Evolutionary conservation across 1,284 basidiomycete species (phyloP), one percentile per base, ranked within the genome.

Genomic region (Tylopilus sp.): DNA sequence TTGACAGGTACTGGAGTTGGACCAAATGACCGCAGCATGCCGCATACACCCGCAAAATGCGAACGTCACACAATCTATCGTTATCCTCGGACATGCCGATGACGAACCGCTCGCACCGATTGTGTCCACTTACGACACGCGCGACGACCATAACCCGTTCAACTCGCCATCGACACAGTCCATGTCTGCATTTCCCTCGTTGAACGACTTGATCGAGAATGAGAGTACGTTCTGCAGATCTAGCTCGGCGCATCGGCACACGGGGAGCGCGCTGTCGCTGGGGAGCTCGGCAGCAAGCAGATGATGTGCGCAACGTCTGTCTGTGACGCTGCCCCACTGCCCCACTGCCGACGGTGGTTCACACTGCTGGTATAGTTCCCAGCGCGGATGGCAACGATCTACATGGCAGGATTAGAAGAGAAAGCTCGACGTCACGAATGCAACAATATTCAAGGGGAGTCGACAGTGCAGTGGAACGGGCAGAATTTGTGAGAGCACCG

Each of bases 21-120:
- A 40, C 44, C 46, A 24, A 58, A 48, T n/a, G 40, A 53, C 4
- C 35, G 19, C 28, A 50, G 33, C 8, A 14, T n/a, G 2, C 37
- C 54, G 2, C 46, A 51, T 7, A 56, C 56, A 1, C 59, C 59
- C 45, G 29, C 20, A 47, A 32, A 3, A 7, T 22, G 26, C 39
- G 7, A 28, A 17, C 25, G 5, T 14, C 2, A 4, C 45, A 14
- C 70, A 71, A 51, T 56, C 62, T 4, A 47, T 72, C 22, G 24
- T 56, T 15, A 35, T 71, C 11, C 68, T 68, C 2, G 39, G 35
- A 33, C 64, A 67, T 11, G 24, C 49, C 28, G 71, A 67, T 22
- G 67, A 72, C 40, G 70, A 68, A 13, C 69, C 70, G 3, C 52
- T 43, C 7, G 69, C 70, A 19, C 67, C 67, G 9, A 71, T 55